These are phyloP conservation scores for Colletotrichum sidae DNA, from an alignment of 2,329 filamentous ascomycete genomes.

Conservation along the genomic window DNA sequence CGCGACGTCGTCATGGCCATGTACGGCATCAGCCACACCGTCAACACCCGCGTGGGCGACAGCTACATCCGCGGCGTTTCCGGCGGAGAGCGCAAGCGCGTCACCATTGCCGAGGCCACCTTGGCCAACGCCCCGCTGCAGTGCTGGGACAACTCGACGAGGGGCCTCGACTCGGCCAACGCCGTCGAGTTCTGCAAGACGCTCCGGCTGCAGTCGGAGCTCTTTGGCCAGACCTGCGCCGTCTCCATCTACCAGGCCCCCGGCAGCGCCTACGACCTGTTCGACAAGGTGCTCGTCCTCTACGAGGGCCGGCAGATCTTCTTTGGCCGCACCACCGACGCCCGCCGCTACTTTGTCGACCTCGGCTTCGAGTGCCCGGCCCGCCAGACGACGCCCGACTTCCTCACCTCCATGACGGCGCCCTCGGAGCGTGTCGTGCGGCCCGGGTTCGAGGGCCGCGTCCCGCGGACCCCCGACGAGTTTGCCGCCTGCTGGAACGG, in stretches of 20 bases:
- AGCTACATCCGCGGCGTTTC: slow-evolving; percentile 66
- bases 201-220: slow-evolving; percentile 43
- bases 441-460: slow-evolving; percentile 42
- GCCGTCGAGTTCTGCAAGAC: slow-evolving; percentile 42
- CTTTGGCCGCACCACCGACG: slow-evolving; percentile 70
- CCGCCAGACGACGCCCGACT: slow-evolving; percentile 77
- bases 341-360: slow-evolving; percentile 72
- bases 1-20: slow-evolving; percentile 66
- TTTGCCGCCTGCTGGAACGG: slow-evolving; percentile 45
- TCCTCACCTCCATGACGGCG: slow-evolving; percentile 71
- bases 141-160: slow-evolving; percentile 59
- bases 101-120: slow-evolving; percentile 50
- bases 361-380: slow-evolving; percentile 72
- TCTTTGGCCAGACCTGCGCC: slow-evolving; percentile 41
- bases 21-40: slow-evolving; percentile 65
- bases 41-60: slow-evolving; percentile 66
- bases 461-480: slow-evolving; percentile 47
- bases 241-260: slow-evolving; percentile 70
- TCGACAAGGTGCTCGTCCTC: slow-evolving; percentile 75
- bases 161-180: slow-evolving; percentile 53
- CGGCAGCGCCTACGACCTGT: slow-evolving; percentile 65
- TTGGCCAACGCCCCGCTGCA: slow-evolving; percentile 45
- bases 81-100: slow-evolving; percentile 63
- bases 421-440: slow-evolving; percentile 45
- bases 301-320: slow-evolving; percentile 76